These are phyloP conservation scores for Medicago lupulina DNA, from an alignment of 306 rosid genomes.

Conservation along the genomic window DNA sequence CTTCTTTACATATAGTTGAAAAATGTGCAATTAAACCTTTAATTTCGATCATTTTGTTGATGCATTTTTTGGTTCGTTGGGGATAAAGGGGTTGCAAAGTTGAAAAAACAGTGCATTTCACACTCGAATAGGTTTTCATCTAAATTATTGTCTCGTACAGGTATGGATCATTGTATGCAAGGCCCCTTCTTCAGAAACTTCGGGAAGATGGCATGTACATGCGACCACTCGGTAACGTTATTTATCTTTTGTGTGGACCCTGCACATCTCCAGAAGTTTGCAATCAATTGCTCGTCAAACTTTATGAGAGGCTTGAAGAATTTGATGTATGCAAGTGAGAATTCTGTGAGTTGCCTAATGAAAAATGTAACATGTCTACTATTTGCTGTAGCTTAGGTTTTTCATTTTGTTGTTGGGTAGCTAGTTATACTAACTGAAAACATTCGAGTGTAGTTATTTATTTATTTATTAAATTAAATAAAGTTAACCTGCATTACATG, in stretches of 20 bases:
- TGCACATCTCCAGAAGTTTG: conserved; percentile 81
- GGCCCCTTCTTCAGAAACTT: conserved; percentile 75
- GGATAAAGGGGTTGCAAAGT: background rate
- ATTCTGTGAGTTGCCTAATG: conserved; percentile 1
- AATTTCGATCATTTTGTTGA: background rate
- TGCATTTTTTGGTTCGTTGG: background rate
- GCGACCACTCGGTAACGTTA: conserved; percentile 88
- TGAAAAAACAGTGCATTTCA: conserved; percentile 8
- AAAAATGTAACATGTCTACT: conserved; percentile 9
- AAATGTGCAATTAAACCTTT: background rate
- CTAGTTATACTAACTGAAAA: background rate
- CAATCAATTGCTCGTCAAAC: conserved; percentile 71
- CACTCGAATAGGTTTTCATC: conserved; percentile 24
- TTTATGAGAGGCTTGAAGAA: conserved; percentile 68
- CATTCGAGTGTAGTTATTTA: too few species aligned
- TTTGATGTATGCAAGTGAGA: conserved; percentile 44
- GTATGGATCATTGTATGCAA: conserved; percentile 79
- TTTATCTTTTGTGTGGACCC: conserved; percentile 92
- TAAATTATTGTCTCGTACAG: conserved; percentile 52
- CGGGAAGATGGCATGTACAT: conserved; percentile 75
- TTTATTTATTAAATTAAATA: too few species aligned
- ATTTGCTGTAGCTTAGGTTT: conserved; percentile 24
- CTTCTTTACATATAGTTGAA: too few species aligned
- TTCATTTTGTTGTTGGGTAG: background rate
- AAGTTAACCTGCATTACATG: too few species aligned